Conservation (phyloP, 75 land plant species). For the Sequoiadendron giganteum region DNA sequence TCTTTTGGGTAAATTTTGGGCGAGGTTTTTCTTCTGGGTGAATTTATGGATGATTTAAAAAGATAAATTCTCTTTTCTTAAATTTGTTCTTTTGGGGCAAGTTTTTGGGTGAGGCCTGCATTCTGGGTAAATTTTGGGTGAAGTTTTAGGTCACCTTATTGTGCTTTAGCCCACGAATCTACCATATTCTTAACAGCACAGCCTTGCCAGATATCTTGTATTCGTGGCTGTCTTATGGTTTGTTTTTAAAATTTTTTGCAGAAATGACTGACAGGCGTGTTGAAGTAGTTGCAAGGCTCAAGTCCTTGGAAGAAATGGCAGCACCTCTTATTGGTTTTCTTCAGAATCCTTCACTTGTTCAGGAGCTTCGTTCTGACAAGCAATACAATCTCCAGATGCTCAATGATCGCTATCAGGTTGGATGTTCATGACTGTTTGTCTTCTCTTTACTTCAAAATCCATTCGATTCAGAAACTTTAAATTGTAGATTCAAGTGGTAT, state of each 20-base stretch:
- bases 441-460: not conserved
- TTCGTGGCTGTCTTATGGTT: not conserved
- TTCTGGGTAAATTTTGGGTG: too few species aligned
- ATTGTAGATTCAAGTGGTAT: not conserved
- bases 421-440: not conserved
- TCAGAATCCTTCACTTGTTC: constrained; percentile 79
- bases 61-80: too few species aligned
- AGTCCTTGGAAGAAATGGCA: constrained; percentile 80
- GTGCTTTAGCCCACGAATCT: too few species aligned
- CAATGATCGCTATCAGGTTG: constrained; percentile 84
- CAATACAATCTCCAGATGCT: constrained; percentile 93
- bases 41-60: too few species aligned
- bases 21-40: too few species aligned
- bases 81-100: too few species aligned
- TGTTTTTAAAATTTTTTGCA: constrained; percentile 9
- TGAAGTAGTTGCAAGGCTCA: constrained; percentile 86
- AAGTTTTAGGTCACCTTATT: too few species aligned
- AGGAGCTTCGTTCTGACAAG: constrained; percentile 84
- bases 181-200: too few species aligned
- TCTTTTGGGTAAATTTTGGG: too few species aligned
- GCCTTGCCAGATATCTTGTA: too few species aligned
- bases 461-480: not conserved
- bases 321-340: constrained; percentile 86
- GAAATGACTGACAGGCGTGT: constrained; percentile 93
- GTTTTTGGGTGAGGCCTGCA: too few species aligned